Conservation (phyloP, 768 basidiomycete species). For the Macrocybe gigantea region DNA sequence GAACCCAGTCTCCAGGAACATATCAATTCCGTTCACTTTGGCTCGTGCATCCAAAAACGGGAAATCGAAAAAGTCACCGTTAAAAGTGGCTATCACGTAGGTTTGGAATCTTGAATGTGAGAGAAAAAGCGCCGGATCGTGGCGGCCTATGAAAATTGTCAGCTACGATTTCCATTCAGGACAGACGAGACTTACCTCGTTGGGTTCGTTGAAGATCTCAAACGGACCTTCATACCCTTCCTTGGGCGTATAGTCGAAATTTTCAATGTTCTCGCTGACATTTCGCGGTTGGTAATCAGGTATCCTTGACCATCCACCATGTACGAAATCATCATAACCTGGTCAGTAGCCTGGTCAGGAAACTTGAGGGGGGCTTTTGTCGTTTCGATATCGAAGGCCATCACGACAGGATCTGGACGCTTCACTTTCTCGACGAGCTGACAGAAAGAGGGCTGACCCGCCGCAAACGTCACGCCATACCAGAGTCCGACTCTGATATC, state of each 20-base stretch:
- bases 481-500: constrained; percentile 97
- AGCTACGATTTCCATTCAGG: neutral
- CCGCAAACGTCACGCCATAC: constrained; percentile 84
- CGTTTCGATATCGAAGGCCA: constrained; percentile 99
- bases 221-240: constrained; percentile 98
- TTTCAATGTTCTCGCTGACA: constrained; percentile 97
- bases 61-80: constrained; percentile 99
- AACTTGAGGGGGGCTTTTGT: constrained; percentile 99
- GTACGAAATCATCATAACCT: constrained; percentile 99
- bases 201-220: constrained; percentile 87
- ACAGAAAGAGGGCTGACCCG: constrained; percentile 70
- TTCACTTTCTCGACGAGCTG: constrained; percentile 83
- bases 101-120: constrained; percentile 89
- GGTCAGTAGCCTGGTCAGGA: constrained; percentile 91
- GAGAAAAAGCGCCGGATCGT: constrained; percentile 86
- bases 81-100: constrained; percentile 98
- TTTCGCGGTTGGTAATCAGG: constrained; percentile 95
- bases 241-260: constrained; percentile 98
- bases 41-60: constrained; percentile 89
- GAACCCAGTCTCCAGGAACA: constrained; percentile 95
- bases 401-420: constrained; percentile 97
- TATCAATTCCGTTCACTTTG: constrained; percentile 87
- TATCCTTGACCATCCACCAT: constrained; percentile 99
- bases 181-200: constrained; percentile 56
- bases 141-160: constrained; percentile 47